Evolutionary conservation across 2,329 filamentous ascomycete genomes (phyloP).

Genomic region (Eurotiales sp.): DNA sequence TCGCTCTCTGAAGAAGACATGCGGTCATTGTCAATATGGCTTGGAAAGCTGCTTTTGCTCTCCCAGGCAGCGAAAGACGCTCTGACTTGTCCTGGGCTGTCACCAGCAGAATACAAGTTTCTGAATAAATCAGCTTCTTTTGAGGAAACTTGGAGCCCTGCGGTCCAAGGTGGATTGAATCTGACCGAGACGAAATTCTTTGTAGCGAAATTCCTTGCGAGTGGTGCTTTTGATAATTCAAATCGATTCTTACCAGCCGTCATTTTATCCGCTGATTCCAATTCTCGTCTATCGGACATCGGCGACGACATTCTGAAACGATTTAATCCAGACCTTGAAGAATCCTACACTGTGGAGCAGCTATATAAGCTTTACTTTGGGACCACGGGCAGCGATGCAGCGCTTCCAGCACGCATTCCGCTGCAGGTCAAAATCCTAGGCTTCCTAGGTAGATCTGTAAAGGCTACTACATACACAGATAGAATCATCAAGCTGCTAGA

Average conservation of each 20-base stretch:
- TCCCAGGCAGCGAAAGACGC: conserved; percentile 45
- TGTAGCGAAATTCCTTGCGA: conserved; percentile 69
- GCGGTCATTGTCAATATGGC: conserved; percentile 66
- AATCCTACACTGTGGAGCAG: conserved; percentile 56
- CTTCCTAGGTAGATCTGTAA: conserved; percentile 71
- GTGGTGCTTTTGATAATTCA: conserved; percentile 76
- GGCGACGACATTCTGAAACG: conserved; percentile 87
- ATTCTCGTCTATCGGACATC: conserved; percentile 75
- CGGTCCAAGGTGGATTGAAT: conserved; percentile 58
- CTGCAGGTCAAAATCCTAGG: conserved; percentile 74
- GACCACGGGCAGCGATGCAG: conserved; percentile 43
- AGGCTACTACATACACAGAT: conserved; percentile 65
- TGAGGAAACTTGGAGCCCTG: conserved; percentile 58
- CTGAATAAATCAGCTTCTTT: conserved; percentile 55
- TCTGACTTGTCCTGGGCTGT: conserved; percentile 58
- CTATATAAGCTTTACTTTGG: conserved; percentile 72
- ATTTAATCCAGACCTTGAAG: conserved; percentile 65
- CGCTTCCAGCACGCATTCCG: conserved; percentile 56
- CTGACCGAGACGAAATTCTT: conserved; percentile 67
- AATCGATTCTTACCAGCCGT: conserved; percentile 82
- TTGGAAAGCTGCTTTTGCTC: conserved; percentile 73
- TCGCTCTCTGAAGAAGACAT: conserved; percentile 70
- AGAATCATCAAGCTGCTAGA: conserved; percentile 67
- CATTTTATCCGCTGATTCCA: conserved; percentile 76
- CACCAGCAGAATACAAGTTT: conserved; percentile 64